Base-by-base conservation (phyloP, 2,329 filamentous ascomycete species). In the Cephalotrichum gorgonifer region DNA sequence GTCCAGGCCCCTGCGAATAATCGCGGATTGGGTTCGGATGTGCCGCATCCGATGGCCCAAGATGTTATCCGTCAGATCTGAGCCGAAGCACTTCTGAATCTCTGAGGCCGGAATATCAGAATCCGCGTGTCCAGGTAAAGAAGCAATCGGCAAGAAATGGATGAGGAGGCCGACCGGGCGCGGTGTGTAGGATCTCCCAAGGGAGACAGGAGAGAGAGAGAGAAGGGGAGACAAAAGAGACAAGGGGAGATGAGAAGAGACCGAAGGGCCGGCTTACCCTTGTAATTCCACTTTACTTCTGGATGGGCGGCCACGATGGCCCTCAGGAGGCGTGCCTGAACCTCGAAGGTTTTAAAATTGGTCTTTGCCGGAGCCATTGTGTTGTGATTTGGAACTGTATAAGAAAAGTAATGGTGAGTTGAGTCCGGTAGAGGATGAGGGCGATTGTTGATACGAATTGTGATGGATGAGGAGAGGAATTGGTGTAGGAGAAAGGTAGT, bases 311-410 rank as follows among this genome's bases (percentile, higher is more conserved):
- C 80, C 1, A 84, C 64, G 23, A 83, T 73, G 5, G 80, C 79
- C 2, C 78, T 74, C 3, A 83, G 67, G 31, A 84, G 73, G 43
- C 80, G 78, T 20, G 73, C 72, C 54, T 79, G 76, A 0, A 75
- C 69, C 60, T 83, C 79, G 58, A 79, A 81, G 2, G 69, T 71
- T 53, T 74, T 76, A 65, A 81, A 83, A 55, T 79, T 81, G 14
- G 75, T 69, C 49, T 71, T 71, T 47, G 57, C 47, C 3, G 70
- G 61, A 4, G 74, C 65, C 75, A 79, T 78, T 39, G 11, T 43
- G 35, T 23, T n/a, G n/a, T 39, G 35, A 22, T 20, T 39, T 39
- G 35, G 7, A 22, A 2, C 35, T 39, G 35, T 39, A 3, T 22
- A 9, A 11, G 12, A 9, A 11, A 20, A 39, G 17, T 39, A n/a